Percentiles rank a stretch among this genome's conserved stretches.
Conservation (phyloP, 495 filamentous ascomycete species). For the Trichoderma gamsii region DNA sequence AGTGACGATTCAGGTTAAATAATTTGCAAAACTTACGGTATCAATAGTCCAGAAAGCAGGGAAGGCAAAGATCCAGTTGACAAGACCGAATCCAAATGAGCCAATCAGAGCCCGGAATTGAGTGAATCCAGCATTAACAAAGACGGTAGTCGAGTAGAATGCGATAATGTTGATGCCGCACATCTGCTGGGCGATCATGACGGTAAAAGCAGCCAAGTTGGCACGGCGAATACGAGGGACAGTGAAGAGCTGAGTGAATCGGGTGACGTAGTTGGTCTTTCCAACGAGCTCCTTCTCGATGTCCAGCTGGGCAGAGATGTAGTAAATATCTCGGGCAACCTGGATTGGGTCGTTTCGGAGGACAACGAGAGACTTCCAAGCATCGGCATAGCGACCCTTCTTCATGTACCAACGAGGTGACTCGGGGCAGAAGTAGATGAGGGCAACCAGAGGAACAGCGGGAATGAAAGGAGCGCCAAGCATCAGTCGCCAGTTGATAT, state of each 20-base stretch:
- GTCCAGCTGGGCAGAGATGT: conserved; percentile 55
- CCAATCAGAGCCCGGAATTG: conserved; percentile 23
- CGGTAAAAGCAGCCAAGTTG: conserved; percentile 54
- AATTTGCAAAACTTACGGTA: conserved; percentile 29
- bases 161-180: conserved; percentile 73
- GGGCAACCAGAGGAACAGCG: conserved; percentile 56
- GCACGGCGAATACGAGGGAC: conserved; percentile 57
- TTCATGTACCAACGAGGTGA: conserved; percentile 60
- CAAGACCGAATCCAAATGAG: conserved; percentile 20
- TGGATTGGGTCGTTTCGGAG: conserved; percentile 63
- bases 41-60: conserved; percentile 77
- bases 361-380: conserved; percentile 53
- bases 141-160: conserved; percentile 71
- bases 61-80: conserved; percentile 67
- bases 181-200: conserved; percentile 81
- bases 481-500: conserved; percentile 70
- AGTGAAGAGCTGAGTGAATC: conserved; percentile 53
- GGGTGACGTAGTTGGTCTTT: conserved; percentile 40
- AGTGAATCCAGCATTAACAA: conserved; percentile 51
- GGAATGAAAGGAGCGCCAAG: conserved; percentile 74
- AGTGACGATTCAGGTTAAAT: not conserved
- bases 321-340: conserved; percentile 71
- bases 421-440: conserved; percentile 70
- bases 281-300: conserved; percentile 34
- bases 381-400: conserved; percentile 56